Evolutionary conservation across 129 eudicot species (phyloP).

Genomic region (Tagetes patula): DNA sequence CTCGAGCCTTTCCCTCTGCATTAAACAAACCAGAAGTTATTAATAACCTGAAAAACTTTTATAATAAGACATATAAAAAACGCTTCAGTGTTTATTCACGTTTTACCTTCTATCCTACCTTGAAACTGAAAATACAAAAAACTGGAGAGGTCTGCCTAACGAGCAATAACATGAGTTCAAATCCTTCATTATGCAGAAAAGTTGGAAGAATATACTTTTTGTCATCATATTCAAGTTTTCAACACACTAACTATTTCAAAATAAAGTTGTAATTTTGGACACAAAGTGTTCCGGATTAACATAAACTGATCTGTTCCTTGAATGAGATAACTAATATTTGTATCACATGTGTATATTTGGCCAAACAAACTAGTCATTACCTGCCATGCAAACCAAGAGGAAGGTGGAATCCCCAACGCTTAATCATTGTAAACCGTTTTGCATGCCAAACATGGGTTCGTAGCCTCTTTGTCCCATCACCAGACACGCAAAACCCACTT

Average conservation of each 20-base stretch:
- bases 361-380: constrained; percentile 33
- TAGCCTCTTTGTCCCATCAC: constrained; percentile 87
- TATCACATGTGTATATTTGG: neutral
- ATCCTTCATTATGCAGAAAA: neutral
- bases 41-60: neutral
- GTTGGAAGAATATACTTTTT: neutral
- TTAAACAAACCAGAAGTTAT: constrained; percentile 25
- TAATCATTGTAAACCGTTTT: constrained; percentile 75
- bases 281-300: neutral
- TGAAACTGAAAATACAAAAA: neutral
- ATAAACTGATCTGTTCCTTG: neutral
- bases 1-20: constrained; percentile 91
- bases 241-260: no score
- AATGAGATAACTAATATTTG: neutral
- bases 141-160: neutral
- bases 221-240: no score
- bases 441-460: constrained; percentile 96
- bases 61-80: neutral
- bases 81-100: neutral
- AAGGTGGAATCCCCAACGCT: constrained; percentile 82
- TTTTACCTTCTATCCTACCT: constrained; percentile 12
- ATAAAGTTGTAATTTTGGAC: neutral
- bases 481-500: constrained; percentile 59
- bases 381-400: constrained; percentile 87
- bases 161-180: neutral